Evolutionary conservation across 2,329 filamentous ascomycete species (phyloP).

Genomic region (Cryphonectria carpinicola): DNA sequence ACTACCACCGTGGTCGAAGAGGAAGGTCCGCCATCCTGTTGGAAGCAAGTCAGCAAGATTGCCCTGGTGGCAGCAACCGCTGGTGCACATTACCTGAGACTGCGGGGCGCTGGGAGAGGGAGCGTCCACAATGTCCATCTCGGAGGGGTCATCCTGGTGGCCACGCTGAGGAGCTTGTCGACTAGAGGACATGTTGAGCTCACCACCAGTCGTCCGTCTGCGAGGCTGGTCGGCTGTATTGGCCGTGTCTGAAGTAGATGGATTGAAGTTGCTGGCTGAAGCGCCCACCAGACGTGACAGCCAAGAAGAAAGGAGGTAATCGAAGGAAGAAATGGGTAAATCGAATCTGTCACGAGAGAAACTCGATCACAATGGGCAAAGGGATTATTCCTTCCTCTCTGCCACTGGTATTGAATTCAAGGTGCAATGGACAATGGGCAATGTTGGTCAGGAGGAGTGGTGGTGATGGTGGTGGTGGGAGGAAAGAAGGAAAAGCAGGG

Average conservation of each 20-base stretch:
- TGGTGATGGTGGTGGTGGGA: background rate
- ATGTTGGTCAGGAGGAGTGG: background rate
- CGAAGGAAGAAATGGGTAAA: background rate
- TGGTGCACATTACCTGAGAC: background rate
- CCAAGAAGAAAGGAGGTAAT: background rate
- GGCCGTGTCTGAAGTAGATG: background rate
- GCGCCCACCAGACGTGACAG: background rate
- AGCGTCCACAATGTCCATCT: background rate
- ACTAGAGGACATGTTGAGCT: background rate
- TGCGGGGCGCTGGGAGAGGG: background rate
- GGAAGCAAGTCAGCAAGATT: background rate
- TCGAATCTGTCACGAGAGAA: background rate
- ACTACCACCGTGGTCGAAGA: background rate
- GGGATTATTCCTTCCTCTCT: constrained; percentile 2
- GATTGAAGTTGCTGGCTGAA: background rate
- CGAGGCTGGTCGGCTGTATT: background rate
- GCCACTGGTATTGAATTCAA: background rate
- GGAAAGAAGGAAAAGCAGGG: background rate
- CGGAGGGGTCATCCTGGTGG: background rate
- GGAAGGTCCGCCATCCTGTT: background rate
- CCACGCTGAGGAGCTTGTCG: background rate
- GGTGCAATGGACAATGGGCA: background rate
- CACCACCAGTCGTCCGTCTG: background rate
- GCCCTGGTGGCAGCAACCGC: background rate
- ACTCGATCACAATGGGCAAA: background rate